Evolutionary conservation across 2,329 filamentous ascomycete species (phyloP).

Genomic region (Cercospora citrullina): DNA sequence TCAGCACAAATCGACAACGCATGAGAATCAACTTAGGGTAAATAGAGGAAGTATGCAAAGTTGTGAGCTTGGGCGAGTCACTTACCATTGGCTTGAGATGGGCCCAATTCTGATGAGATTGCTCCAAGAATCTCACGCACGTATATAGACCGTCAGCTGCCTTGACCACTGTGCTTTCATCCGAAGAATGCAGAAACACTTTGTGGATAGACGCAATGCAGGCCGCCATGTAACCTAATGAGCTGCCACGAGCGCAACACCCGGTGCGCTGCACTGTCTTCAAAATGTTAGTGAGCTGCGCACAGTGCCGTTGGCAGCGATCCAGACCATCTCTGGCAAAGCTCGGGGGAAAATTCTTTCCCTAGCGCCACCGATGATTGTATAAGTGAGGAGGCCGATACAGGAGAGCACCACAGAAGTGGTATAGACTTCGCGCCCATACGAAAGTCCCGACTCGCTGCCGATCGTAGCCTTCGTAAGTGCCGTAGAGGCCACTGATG

Average conservation of each 20-base stretch:
- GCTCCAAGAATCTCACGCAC: background rate
- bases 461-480: background rate
- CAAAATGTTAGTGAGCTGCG: background rate
- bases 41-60: background rate
- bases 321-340: background rate
- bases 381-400: background rate
- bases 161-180: background rate
- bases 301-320: background rate
- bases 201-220: background rate
- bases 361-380: background rate
- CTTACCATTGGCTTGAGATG: background rate
- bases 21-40: too few relatives aligned
- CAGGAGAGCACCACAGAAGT: background rate
- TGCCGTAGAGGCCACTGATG: background rate
- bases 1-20: background rate
- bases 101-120: background rate
- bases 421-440: background rate
- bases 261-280: background rate
- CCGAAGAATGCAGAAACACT: background rate
- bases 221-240: background rate
- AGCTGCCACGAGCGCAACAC: background rate
- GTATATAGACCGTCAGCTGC: background rate
- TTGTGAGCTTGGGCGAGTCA: background rate
- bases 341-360: background rate
- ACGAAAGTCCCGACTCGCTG: background rate